These are phyloP conservation scores for Boletellus deceptivus DNA, from an alignment of 1,284 basidiomycete genomes.

Conservation along the genomic window DNA sequence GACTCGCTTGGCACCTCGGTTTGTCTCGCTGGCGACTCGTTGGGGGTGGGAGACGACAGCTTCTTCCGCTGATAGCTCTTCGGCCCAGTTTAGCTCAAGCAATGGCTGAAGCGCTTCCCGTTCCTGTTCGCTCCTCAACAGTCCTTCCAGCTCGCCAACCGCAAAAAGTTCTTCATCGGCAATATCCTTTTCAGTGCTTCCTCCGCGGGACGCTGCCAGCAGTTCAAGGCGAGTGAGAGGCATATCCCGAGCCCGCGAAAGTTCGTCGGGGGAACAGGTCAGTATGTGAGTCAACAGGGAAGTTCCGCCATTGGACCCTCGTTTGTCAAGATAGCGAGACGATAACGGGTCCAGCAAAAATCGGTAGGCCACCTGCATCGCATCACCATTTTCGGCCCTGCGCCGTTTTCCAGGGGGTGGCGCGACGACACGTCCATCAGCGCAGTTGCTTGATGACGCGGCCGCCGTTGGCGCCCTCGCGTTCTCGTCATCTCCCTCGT, in stretches of 20 bases:
- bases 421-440: background rate
- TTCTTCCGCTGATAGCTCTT: slow-evolving; percentile 10
- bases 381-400: slow-evolving; percentile 37
- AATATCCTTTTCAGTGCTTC: slow-evolving; percentile 34
- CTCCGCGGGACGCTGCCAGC: slow-evolving; percentile 52
- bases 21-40: slow-evolving; percentile 15
- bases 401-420: slow-evolving; percentile 37
- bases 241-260: slow-evolving; percentile 11
- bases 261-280: slow-evolving; percentile 40
- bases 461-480: background rate
- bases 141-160: slow-evolving; percentile 42
- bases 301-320: slow-evolving; percentile 11
- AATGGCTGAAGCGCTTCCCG: slow-evolving; percentile 33
- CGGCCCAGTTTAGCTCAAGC: slow-evolving; percentile 36
- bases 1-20: slow-evolving; percentile 32
- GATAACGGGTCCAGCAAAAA: slow-evolving; percentile 56
- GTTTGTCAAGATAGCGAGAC: slow-evolving; percentile 3
- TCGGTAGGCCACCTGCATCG: slow-evolving; percentile 46
- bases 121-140: slow-evolving; percentile 39
- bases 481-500: slow-evolving; percentile 28
- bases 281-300: slow-evolving; percentile 48
- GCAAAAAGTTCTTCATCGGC: slow-evolving; percentile 46
- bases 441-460: slow-evolving; percentile 8
- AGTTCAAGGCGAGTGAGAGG: slow-evolving; percentile 62
- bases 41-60: background rate